Evolutionary conservation across 2,329 filamentous ascomycete genomes (phyloP).

Genomic region (Neopestalotiopsis sp.): DNA sequence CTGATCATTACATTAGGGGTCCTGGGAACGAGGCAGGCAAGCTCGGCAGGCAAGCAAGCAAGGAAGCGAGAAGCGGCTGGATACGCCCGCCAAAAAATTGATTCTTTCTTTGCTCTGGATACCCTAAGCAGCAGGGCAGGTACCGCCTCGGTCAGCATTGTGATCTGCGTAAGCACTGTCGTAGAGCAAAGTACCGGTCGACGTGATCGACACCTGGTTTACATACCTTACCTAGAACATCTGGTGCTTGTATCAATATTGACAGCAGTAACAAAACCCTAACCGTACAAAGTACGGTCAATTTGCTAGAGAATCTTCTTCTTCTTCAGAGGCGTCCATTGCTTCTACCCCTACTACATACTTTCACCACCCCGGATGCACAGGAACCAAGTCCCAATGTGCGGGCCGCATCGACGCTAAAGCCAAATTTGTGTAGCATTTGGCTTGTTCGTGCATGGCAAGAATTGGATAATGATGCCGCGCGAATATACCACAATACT

Average conservation of each 20-base stretch:
- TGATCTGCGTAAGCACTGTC: not conserved
- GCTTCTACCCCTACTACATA: not conserved
- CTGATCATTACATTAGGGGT: constrained; percentile 1
- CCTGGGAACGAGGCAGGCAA: not conserved
- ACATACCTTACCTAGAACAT: too few relatives aligned
- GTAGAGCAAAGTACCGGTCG: not conserved
- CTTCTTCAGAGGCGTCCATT: too few relatives aligned
- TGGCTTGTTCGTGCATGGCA: not conserved
- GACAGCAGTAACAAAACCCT: too few relatives aligned
- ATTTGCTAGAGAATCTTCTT: too few relatives aligned
- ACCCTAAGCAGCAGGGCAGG: not conserved
- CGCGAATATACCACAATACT: not conserved
- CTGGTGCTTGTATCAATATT: too few relatives aligned
- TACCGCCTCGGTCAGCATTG: not conserved
- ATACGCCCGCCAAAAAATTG: not conserved
- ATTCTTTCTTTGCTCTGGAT: not conserved
- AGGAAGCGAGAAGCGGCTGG: constrained; percentile 9
- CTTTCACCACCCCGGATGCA: not conserved
- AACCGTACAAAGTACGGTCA: too few relatives aligned
- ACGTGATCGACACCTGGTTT: not conserved
- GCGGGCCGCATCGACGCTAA: constrained; percentile 1
- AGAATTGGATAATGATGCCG: not conserved
- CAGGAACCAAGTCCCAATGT: not conserved
- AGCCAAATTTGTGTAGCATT: not conserved
- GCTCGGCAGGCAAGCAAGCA: not conserved